A percentile compares a stretch with the other conserved stretches of the same genome.
phyloP scores from a whole-genome alignment of 2,329 filamentous ascomycete species.

The Bimuria novae-zelandiae region DNA sequence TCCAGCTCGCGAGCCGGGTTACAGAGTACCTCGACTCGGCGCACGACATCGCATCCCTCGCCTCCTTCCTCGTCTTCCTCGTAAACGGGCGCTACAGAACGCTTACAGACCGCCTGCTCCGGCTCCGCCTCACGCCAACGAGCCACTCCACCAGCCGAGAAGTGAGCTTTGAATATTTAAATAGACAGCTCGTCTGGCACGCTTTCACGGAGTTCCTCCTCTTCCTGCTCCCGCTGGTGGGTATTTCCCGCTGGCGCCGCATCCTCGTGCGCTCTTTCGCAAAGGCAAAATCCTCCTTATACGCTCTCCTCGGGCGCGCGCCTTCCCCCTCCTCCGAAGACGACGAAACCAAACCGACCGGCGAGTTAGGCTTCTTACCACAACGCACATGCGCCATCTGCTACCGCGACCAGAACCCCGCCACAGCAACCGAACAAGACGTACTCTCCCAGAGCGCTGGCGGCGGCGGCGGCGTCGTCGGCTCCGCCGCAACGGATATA shows the following conservation, averaged over 20 bases:
- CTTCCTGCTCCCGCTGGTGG: constrained; percentile 94
- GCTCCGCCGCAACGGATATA: constrained; percentile 87
- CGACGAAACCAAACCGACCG: constrained; percentile 56
- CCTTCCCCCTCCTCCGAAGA: constrained; percentile 54
- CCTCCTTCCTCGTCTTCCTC: constrained; percentile 88
- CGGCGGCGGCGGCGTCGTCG: constrained; percentile 77
- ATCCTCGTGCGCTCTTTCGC: constrained; percentile 86
- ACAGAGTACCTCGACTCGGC: constrained; percentile 71
- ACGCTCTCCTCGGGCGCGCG: constrained; percentile 54
- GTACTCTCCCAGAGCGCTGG: constrained; percentile 66
- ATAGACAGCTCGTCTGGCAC: constrained; percentile 97
- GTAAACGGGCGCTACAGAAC: constrained; percentile 91
- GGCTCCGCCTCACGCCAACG: constrained; percentile 82
- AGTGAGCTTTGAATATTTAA: constrained; percentile 96
- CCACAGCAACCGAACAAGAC: constrained; percentile 69
- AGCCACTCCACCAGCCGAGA: constrained; percentile 84
- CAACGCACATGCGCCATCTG: constrained; percentile 96
- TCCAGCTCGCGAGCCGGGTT: constrained; percentile 65
- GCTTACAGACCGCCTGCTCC: constrained; percentile 80
- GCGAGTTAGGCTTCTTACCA: constrained; percentile 83
- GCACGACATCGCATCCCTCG: constrained; percentile 80
- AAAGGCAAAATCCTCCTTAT: constrained; percentile 66
- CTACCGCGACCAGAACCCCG: constrained; percentile 88
- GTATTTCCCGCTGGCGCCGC: constrained; percentile 88
- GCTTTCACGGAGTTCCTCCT: constrained; percentile 99